Percentiles rank a stretch among this genome's conserved stretches.
Evolutionary conservation across 148 eudicot genomes (phyloP).

Genomic region (Silene latifolia): DNA sequence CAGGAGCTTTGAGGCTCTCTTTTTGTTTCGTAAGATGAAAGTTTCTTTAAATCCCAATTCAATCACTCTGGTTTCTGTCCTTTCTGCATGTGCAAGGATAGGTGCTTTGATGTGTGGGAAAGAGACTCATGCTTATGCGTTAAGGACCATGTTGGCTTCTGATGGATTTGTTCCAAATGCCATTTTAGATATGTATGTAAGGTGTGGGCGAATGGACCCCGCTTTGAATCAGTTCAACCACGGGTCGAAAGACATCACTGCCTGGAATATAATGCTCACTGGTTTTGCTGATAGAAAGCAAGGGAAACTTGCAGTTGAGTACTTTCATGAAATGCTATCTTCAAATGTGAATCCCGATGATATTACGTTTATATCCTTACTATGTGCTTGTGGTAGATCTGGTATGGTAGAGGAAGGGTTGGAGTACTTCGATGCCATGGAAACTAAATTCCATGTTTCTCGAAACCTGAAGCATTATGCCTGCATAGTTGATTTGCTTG

Average conservation of each 20-base stretch:
- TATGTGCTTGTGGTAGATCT: constrained; percentile 81
- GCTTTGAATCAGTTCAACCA: constrained; percentile 64
- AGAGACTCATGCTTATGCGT: constrained; percentile 82
- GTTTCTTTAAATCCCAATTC: constrained; percentile 53
- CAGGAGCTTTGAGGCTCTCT: constrained; percentile 70
- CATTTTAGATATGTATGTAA: constrained; percentile 80
- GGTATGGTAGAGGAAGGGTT: constrained; percentile 84
- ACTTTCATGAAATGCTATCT: constrained; percentile 51
- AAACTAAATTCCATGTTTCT: constrained; percentile 34
- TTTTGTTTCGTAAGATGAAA: constrained; percentile 73
- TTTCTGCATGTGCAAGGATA: constrained; percentile 73
- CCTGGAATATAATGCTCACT: constrained; percentile 84
- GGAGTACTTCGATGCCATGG: constrained; percentile 57
- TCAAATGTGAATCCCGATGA: constrained; percentile 58
- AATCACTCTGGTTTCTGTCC: constrained; percentile 66
- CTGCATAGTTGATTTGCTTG: constrained; percentile 86
- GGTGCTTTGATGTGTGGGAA: constrained; percentile 89
- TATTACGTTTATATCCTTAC: constrained; percentile 60
- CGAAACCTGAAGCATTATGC: constrained; percentile 90
- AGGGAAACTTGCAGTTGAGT: constrained; percentile 50
- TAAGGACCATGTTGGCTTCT: constrained; percentile 51
- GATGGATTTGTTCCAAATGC: constrained; percentile 76
- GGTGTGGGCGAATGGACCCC: constrained; percentile 67
- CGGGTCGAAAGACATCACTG: constrained; percentile 46
- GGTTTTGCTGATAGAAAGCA: constrained; percentile 67